Conservation (phyloP, 495 filamentous ascomycete species). For the Trichocladium uniseriatum region DNA sequence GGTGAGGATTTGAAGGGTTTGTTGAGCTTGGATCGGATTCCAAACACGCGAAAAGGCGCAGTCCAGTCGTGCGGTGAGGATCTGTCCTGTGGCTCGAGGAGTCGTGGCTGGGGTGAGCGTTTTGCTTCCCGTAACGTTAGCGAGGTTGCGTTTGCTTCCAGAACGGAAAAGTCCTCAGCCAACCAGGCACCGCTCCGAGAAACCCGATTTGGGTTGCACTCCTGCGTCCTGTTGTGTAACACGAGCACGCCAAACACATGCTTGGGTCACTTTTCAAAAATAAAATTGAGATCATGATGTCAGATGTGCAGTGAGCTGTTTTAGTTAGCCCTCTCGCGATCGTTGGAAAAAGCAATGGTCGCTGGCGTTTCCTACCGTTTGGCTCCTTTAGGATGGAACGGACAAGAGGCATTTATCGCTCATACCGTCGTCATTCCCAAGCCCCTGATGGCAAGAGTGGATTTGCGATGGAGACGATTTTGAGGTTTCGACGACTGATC, state of each 20-base stretch:
- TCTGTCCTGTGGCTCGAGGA: no score
- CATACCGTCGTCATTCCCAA: conserved; percentile 18
- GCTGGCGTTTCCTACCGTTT: background rate
- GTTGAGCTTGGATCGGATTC: no score
- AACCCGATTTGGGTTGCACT: background rate
- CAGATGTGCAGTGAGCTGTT: background rate
- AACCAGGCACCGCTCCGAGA: background rate
- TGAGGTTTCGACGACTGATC: conserved; percentile 11
- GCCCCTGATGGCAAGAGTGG: conserved; percentile 8
- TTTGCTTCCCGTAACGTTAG: no score
- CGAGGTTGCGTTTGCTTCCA: no score
- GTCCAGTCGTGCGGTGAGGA: no score
- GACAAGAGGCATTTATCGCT: conserved; percentile 19
- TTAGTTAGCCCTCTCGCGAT: background rate
- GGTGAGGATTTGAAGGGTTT: no score
- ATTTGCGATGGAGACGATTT: background rate
- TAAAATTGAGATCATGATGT: background rate
- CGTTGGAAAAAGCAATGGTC: background rate
- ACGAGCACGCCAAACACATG: background rate
- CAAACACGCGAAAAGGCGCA: no score
- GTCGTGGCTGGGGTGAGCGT: no score
- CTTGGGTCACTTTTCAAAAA: background rate
- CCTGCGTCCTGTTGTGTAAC: conserved; percentile 1
- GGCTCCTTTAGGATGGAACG: background rate
- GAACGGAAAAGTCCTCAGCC: no score